These are phyloP conservation scores for Conoideocrella luteorostrata DNA, from an alignment of 2,329 filamentous ascomycete genomes.

Conservation along the genomic window DNA sequence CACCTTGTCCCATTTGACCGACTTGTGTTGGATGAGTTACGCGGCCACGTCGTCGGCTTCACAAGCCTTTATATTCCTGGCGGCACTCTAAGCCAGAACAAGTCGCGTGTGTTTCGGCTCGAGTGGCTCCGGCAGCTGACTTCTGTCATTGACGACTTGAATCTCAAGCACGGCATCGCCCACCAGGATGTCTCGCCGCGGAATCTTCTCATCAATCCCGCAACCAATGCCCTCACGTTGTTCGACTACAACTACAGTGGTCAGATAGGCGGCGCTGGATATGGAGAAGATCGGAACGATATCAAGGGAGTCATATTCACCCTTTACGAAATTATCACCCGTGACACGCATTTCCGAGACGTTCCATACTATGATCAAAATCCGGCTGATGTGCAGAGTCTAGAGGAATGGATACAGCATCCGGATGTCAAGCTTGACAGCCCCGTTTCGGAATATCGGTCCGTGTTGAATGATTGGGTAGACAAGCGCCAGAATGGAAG, in stretches of 20 bases:
- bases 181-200: constrained; percentile 31
- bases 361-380: constrained; percentile 20
- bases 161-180: constrained; percentile 27
- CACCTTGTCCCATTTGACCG: constrained; percentile 28
- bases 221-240: constrained; percentile 24
- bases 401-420: constrained; percentile 23
- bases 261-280: constrained; percentile 13
- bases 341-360: constrained; percentile 17
- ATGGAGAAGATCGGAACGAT: constrained; percentile 19
- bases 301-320: constrained; percentile 27
- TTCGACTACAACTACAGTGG: constrained; percentile 28
- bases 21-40: constrained; percentile 26
- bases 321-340: constrained; percentile 28
- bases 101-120: too few species aligned
- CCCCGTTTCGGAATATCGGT: constrained; percentile 21
- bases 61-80: constrained; percentile 30
- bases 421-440: constrained; percentile 25
- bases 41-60: too few species aligned
- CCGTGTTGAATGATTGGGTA: constrained; percentile 20
- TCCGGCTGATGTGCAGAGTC: constrained; percentile 11
- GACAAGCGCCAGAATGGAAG: constrained; percentile 7
- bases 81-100: constrained; percentile 24
- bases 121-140: too few species aligned
- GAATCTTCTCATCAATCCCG: constrained; percentile 29
- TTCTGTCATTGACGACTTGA: constrained; percentile 28